Percentiles rank a stretch among this genome's conserved stretches.
phyloP scores from a whole-genome alignment of 2,329 filamentous ascomycete genomes.

The Chaetomium strumarium region DNA sequence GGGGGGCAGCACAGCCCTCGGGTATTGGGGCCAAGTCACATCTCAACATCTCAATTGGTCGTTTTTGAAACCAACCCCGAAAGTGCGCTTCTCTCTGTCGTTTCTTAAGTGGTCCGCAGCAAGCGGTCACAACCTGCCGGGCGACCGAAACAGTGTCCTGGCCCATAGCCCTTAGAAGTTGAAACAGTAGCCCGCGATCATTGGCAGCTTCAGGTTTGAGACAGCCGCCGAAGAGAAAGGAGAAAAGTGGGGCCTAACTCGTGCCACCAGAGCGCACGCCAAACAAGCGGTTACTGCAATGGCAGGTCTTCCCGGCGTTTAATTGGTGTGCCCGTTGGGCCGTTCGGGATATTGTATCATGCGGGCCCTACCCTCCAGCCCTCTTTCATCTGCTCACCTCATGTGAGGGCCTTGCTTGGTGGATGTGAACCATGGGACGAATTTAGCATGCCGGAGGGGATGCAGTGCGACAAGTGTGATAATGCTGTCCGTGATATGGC shows the following conservation, averaged over 20 bases:
- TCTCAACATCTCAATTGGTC: not conserved
- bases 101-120: too few species aligned
- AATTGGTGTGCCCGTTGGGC: slow-evolving; percentile 9
- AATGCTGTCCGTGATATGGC: not conserved
- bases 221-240: not conserved
- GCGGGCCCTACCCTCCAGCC: slow-evolving; percentile 3
- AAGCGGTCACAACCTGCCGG: too few species aligned
- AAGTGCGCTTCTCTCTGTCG: not conserved
- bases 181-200: not conserved
- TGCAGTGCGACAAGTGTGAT: slow-evolving; percentile 13
- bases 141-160: too few species aligned
- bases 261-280: not conserved
- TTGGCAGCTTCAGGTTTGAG: not conserved
- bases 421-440: not conserved
- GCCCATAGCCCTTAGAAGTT: not conserved
- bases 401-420: not conserved
- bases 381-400: not conserved
- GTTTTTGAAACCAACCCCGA: not conserved
- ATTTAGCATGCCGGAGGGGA: slow-evolving; percentile 2
- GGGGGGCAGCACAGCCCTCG: not conserved
- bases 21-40: too few species aligned
- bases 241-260: not conserved
- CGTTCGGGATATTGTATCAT: slow-evolving; percentile 5
- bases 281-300: not conserved
- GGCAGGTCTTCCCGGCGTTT: slow-evolving; percentile 3